Evolutionary conservation across 2,329 filamentous ascomycete genomes (phyloP).

Genomic region (Chaetomium globosum): DNA sequence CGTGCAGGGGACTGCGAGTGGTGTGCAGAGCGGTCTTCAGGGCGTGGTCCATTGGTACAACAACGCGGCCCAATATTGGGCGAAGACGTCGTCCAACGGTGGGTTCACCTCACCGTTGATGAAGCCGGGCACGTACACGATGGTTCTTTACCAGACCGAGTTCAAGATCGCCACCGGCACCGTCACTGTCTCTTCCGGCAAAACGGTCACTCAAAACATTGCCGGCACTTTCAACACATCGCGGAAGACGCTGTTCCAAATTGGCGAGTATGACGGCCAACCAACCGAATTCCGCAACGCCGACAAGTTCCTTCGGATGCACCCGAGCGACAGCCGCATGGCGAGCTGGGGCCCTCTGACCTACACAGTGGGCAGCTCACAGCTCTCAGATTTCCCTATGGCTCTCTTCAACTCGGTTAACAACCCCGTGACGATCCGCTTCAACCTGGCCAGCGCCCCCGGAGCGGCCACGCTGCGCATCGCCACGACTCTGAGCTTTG

Average conservation of each 20-base stretch:
- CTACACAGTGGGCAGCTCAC: conserved; percentile 62
- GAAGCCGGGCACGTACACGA: conserved; percentile 70
- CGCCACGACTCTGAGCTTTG: conserved; percentile 65
- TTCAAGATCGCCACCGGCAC: conserved; percentile 55
- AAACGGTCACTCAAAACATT: conserved; percentile 54
- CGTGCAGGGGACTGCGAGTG: conserved; percentile 63
- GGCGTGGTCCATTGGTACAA: conserved; percentile 69
- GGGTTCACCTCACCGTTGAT: conserved; percentile 66
- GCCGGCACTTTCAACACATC: conserved; percentile 48
- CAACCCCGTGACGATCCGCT: conserved; percentile 61
- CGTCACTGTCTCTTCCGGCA: conserved; percentile 56
- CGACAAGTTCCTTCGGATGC: conserved; percentile 68
- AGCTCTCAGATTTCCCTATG: conserved; percentile 62
- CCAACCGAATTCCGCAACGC: conserved; percentile 68
- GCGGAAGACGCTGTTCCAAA: conserved; percentile 61
- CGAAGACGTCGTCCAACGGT: conserved; percentile 56
- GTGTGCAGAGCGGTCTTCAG: conserved; percentile 55
- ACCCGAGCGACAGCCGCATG: conserved; percentile 68
- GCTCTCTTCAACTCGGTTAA: conserved; percentile 65
- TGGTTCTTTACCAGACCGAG: conserved; percentile 65
- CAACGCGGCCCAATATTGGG: conserved; percentile 65
- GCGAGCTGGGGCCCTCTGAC: conserved; percentile 60
- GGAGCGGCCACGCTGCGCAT: conserved; percentile 61
- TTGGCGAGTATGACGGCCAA: conserved; percentile 67
- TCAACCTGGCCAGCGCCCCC: conserved; percentile 56